phyloP scores from a whole-genome alignment of 139 green algal species.

The Pleodorina starrii region DNA sequence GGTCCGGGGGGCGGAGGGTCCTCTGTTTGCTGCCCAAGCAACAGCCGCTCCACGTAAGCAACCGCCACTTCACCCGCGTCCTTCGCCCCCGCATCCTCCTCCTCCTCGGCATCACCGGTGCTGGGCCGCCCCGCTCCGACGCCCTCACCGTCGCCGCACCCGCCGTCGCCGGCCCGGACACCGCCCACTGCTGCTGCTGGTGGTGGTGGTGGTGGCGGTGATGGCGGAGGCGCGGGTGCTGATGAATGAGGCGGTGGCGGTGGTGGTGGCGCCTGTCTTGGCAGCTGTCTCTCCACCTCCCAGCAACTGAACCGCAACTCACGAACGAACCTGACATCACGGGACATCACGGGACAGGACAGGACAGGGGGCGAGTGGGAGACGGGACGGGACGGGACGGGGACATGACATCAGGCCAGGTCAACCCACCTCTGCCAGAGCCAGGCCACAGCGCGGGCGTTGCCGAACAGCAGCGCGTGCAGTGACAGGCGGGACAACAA shows the following conservation, averaged over 20 bases:
- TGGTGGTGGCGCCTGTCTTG: constrained; percentile 65
- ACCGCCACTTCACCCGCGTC: not conserved
- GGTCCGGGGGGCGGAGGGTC: constrained; percentile 36
- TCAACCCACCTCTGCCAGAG: constrained; percentile 76
- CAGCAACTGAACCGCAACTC: constrained; percentile 77
- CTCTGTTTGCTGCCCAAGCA: constrained; percentile 51
- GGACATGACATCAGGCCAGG: too few relatives aligned
- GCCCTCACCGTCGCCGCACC: not conserved
- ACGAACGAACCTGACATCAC: constrained; percentile 44
- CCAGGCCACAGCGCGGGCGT: constrained; percentile 73
- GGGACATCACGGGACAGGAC: too few relatives aligned
- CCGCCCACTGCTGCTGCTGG: not conserved
- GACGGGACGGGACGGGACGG: too few relatives aligned
- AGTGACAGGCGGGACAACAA: constrained; percentile 77
- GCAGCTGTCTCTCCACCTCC: constrained; percentile 72
- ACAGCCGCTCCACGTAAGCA: constrained; percentile 59
- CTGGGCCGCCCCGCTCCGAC: constrained; percentile 23
- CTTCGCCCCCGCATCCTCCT: not conserved
- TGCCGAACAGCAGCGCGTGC: constrained; percentile 81
- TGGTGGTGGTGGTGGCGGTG: not conserved
- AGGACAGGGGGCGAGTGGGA: not conserved
- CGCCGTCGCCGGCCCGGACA: not conserved
- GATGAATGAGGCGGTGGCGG: not conserved
- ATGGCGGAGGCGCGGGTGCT: not conserved
- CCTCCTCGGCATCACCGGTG: too few relatives aligned